These are phyloP conservation scores for Trichocladium antarcticum DNA, from an alignment of 495 filamentous ascomycete species.

Conservation along the genomic window DNA sequence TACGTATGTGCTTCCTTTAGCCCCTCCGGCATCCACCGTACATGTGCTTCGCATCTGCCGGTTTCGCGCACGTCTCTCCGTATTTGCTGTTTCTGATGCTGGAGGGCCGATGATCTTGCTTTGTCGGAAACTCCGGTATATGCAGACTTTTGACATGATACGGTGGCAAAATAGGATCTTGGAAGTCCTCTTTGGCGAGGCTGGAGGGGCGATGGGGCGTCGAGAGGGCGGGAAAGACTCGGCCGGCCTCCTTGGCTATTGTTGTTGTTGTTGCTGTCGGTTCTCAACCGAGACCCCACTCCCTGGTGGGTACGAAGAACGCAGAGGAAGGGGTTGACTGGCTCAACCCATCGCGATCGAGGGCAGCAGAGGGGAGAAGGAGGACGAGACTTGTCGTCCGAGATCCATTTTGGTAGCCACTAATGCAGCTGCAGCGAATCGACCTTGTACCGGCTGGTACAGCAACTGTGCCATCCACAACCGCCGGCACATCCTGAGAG, in stretches of 20 bases:
- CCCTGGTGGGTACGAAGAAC: conserved; percentile 14
- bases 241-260: neutral
- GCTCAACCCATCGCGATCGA: conserved; percentile 16
- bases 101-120: conserved; percentile 7
- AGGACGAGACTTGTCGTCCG: conserved; percentile 9
- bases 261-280: conserved; percentile 10
- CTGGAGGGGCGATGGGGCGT: neutral
- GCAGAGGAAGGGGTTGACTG: conserved; percentile 31
- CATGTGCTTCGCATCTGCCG: neutral
- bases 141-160: conserved; percentile 24
- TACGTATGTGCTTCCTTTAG: conserved; percentile 23
- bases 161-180: conserved; percentile 30
- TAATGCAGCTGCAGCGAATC: conserved; percentile 40
- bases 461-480: conserved; percentile 6
- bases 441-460: conserved; percentile 23
- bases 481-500: conserved; percentile 4
- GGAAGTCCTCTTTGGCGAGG: no score
- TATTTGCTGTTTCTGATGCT: conserved; percentile 22
- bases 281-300: conserved; percentile 25
- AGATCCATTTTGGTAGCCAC: conserved; percentile 42
- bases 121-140: conserved; percentile 28
- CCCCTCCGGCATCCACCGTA: conserved; percentile 6
- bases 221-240: neutral
- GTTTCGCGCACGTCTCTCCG: neutral
- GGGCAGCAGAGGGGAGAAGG: conserved; percentile 11